A percentile compares a stretch with the other conserved stretches of the same genome.
phyloP scores from a whole-genome alignment of 371 early-diverging fungal species.

The Mortierella sp. region DNA sequence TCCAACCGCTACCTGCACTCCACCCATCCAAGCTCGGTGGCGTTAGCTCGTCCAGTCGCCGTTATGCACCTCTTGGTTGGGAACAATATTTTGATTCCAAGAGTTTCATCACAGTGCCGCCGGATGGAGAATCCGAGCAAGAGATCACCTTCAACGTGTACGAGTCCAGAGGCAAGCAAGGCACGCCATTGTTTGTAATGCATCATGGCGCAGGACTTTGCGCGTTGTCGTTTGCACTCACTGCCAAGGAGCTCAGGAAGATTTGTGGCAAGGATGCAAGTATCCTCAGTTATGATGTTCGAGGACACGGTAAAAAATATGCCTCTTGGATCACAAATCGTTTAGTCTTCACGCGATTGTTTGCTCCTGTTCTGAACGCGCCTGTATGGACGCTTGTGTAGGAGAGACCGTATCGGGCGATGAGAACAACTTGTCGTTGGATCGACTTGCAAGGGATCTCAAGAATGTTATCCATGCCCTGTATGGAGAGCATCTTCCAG shows the following conservation, averaged over 20 bases:
- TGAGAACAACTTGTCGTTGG: constrained; percentile 71
- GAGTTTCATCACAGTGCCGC: constrained; percentile 24
- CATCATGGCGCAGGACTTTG: constrained; percentile 94
- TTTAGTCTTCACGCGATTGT: background rate
- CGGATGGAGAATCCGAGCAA: constrained; percentile 23
- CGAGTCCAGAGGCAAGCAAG: constrained; percentile 53
- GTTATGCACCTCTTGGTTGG: constrained; percentile 57
- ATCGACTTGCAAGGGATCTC: constrained; percentile 68
- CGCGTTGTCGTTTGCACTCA: constrained; percentile 81
- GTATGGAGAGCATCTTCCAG: constrained; percentile 53
- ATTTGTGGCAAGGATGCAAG: constrained; percentile 59
- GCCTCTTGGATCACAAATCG: background rate
- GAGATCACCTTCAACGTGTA: constrained; percentile 60
- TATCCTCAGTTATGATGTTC: constrained; percentile 78
- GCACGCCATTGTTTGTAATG: constrained; percentile 79
- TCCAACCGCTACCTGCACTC: constrained; percentile 29
- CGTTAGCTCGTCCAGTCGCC: constrained; percentile 4
- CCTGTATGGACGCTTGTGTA: constrained; percentile 26
- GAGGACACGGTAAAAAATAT: constrained; percentile 81
- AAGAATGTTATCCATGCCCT: constrained; percentile 59
- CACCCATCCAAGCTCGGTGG: constrained; percentile 35
- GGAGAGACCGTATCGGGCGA: constrained; percentile 63
- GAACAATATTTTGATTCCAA: constrained; percentile 56
- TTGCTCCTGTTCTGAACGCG: constrained; percentile 1
- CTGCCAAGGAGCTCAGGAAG: constrained; percentile 62